Percentiles rank a stretch among this genome's conserved stretches.
Conservation (phyloP, 768 basidiomycete genomes). For the Boletus coccyginus region DNA sequence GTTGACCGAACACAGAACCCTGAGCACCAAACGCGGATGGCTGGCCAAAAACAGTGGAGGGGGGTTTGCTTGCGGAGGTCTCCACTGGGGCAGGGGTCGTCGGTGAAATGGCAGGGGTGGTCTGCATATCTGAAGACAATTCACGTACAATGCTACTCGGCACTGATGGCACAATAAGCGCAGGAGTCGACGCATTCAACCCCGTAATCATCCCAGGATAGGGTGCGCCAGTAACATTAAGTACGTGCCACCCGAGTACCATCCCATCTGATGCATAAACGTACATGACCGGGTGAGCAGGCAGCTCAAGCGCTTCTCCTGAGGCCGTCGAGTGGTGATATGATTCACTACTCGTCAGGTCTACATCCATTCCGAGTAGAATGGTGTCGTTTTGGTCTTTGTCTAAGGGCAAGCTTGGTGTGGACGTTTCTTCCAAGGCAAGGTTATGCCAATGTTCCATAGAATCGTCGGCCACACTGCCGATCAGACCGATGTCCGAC, state of each 20-base stretch:
- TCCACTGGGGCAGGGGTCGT: conserved; percentile 15
- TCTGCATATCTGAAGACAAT: conserved; percentile 31
- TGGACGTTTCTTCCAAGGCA: conserved; percentile 48
- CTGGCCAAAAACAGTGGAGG: conserved; percentile 36
- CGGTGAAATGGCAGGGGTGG: conserved; percentile 24
- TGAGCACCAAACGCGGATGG: conserved; percentile 27
- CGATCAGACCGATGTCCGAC: conserved; percentile 48
- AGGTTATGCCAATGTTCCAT: conserved; percentile 44
- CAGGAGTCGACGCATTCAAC: conserved; percentile 10
- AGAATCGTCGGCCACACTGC: conserved; percentile 25
- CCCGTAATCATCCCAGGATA: conserved; percentile 55
- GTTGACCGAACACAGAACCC: conserved; percentile 32
- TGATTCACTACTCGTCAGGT: conserved; percentile 53
- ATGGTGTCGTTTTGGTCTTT: conserved; percentile 69
- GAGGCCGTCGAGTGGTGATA: conserved; percentile 38
- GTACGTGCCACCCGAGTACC: conserved; percentile 67
- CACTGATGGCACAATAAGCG: conserved; percentile 2
- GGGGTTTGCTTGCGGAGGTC: conserved; percentile 27
- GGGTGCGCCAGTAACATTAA: conserved; percentile 49
- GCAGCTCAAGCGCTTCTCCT: conserved; percentile 41
- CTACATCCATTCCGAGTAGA: conserved; percentile 60
- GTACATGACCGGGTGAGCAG: conserved; percentile 63
- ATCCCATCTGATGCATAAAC: conserved; percentile 80
- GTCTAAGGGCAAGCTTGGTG: conserved; percentile 63
- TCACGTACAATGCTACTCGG: conserved; percentile 27